phyloP scores from a whole-genome alignment of 2,329 filamentous ascomycete species.

The Fusarium protoensiforme region DNA sequence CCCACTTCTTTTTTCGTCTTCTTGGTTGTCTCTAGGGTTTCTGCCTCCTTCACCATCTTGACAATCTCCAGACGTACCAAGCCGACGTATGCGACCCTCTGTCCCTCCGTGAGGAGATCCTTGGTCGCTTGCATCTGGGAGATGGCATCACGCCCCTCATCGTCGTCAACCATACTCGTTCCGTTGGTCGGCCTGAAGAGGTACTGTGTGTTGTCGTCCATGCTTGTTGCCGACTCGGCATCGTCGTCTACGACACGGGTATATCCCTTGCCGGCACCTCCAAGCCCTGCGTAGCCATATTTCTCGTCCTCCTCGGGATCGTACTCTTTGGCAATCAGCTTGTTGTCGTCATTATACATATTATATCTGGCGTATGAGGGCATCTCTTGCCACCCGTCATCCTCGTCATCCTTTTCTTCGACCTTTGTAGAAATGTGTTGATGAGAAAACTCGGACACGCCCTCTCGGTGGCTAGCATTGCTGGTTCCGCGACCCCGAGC shows the following conservation, averaged over 20 bases:
- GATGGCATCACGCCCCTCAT: slow-evolving; percentile 85
- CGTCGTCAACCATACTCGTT: slow-evolving; percentile 73
- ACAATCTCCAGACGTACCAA: slow-evolving; percentile 84
- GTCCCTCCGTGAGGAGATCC: slow-evolving; percentile 91
- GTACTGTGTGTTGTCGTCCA: slow-evolving; percentile 98
- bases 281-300: slow-evolving; percentile 79
- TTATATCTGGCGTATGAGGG: slow-evolving; percentile 92
- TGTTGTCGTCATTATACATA: slow-evolving; percentile 94
- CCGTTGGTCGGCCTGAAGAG: slow-evolving; percentile 81
- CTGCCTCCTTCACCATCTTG: slow-evolving; percentile 77
- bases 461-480: slow-evolving; percentile 46
- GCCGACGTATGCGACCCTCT: slow-evolving; percentile 95
- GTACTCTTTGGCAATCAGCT: slow-evolving; percentile 84
- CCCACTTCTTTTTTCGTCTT: slow-evolving; percentile 78
- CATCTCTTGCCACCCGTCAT: slow-evolving; percentile 93
- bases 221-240: slow-evolving; percentile 89
- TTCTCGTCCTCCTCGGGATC: slow-evolving; percentile 75
- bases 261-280: slow-evolving; percentile 94
- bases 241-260: slow-evolving; percentile 96
- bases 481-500: slow-evolving; percentile 52
- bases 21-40: slow-evolving; percentile 70
- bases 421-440: slow-evolving; percentile 75
- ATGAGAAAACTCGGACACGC: slow-evolving; percentile 89
- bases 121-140: slow-evolving; percentile 97
- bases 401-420: slow-evolving; percentile 62